These are phyloP conservation scores for Colletotrichum tofieldiae DNA, from an alignment of 2,329 filamentous ascomycete genomes.

Conservation along the genomic window DNA sequence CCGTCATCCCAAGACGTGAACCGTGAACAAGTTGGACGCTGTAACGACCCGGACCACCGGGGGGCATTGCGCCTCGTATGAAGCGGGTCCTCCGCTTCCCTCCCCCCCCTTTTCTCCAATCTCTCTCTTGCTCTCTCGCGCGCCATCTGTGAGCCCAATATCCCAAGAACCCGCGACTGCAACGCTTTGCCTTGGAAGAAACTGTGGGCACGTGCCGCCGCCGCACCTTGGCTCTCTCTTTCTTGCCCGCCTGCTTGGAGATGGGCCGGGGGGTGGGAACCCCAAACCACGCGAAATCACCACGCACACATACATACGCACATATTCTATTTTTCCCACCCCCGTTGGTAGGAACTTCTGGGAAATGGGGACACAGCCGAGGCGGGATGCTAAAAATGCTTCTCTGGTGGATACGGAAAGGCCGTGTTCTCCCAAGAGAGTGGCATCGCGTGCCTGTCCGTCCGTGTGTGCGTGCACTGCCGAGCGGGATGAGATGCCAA, in stretches of 20 bases:
- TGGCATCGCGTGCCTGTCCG: conserved; percentile 13
- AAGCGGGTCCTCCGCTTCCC: conserved; percentile 26
- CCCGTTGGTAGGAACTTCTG: neutral
- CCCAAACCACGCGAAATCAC: neutral
- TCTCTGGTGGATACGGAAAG: conserved; percentile 27
- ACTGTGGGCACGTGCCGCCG: conserved; percentile 3
- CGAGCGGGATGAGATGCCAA: neutral
- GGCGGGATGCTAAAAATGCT: conserved; percentile 37
- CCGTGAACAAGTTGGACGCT: neutral
- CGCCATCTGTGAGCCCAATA: neutral
- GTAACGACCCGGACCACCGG: neutral
- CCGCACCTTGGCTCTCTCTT: neutral
- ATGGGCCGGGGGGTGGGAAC: neutral
- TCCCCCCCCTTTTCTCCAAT: neutral
- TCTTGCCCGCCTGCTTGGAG: neutral
- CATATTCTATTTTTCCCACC: neutral
- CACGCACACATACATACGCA: neutral
- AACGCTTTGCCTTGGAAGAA: conserved; percentile 35
- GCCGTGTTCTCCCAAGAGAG: neutral
- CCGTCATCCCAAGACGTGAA: neutral
- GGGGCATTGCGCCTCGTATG: conserved; percentile 38
- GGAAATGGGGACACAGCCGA: conserved; percentile 3
- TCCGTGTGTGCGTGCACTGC: conserved; percentile 14
- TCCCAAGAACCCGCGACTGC: conserved; percentile 12
- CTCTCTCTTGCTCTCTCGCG: neutral